Evolutionary conservation across 768 basidiomycete species (phyloP).

Genomic region (Phallus indusiatus): DNA sequence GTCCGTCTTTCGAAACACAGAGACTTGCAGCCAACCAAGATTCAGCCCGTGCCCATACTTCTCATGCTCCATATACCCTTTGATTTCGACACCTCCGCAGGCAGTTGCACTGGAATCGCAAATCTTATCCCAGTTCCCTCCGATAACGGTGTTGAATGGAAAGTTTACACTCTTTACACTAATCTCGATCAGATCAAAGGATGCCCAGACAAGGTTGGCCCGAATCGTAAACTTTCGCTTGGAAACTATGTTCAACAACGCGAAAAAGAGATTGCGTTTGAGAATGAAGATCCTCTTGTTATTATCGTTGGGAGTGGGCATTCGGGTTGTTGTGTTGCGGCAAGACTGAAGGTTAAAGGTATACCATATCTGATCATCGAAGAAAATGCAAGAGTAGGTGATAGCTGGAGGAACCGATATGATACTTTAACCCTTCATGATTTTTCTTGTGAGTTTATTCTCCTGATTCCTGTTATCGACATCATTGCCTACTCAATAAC

Average conservation of each 20-base stretch:
- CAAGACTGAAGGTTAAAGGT: conserved; percentile 32
- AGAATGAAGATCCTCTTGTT: conserved; percentile 8
- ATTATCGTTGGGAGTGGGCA: conserved; percentile 36
- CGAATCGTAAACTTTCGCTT: conserved; percentile 9
- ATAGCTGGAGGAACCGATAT: conserved; percentile 1
- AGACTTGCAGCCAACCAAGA: neutral
- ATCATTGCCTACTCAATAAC: neutral
- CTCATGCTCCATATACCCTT: conserved; percentile 47
- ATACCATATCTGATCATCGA: conserved; percentile 18
- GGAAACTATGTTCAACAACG: conserved; percentile 15
- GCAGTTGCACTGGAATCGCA: conserved; percentile 38
- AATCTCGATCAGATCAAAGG: conserved; percentile 41
- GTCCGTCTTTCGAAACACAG: neutral
- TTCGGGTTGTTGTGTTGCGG: conserved; percentile 35
- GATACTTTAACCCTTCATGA: conserved; percentile 12
- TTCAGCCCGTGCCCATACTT: conserved; percentile 26
- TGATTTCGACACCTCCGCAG: conserved; percentile 33
- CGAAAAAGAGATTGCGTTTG: conserved; percentile 24
- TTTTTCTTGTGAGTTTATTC: conserved; percentile 19
- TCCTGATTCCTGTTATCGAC: neutral
- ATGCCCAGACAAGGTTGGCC: conserved; percentile 40
- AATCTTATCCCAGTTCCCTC: conserved; percentile 37
- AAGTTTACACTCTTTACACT: conserved; percentile 39
- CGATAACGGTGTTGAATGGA: conserved; percentile 29
- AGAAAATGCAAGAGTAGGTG: neutral